A percentile compares a stretch with the other conserved stretches of the same genome.
phyloP scores from a whole-genome alignment of 2,329 filamentous ascomycete genomes.

The Fusarium tuaranense region DNA sequence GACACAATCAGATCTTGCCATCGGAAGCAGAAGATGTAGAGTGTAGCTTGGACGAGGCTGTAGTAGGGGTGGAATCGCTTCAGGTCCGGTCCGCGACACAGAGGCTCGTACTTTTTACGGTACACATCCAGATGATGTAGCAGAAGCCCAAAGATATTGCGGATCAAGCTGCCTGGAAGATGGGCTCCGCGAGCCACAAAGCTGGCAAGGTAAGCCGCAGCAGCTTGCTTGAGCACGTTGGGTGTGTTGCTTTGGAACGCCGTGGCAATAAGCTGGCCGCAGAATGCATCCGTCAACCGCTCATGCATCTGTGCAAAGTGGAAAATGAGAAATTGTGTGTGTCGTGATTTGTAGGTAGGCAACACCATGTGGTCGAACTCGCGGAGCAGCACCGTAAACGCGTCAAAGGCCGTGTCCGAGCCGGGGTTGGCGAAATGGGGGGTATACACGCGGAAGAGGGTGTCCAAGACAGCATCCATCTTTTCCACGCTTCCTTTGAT shows the following conservation, averaged over 20 bases:
- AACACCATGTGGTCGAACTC: slow-evolving; percentile 92
- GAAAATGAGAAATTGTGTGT: slow-evolving; percentile 96
- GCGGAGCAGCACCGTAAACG: slow-evolving; percentile 82
- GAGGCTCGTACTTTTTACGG: slow-evolving; percentile 76
- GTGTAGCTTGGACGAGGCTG: slow-evolving; percentile 84
- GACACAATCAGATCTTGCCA: slow-evolving; percentile 88
- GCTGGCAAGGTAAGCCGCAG: slow-evolving; percentile 91
- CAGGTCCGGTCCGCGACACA: slow-evolving; percentile 86
- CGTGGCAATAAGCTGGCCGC: slow-evolving; percentile 72
- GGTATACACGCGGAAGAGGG: slow-evolving; percentile 86
- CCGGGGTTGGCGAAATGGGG: slow-evolving; percentile 77
- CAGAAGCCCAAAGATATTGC: slow-evolving; percentile 83
- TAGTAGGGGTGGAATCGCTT: slow-evolving; percentile 88
- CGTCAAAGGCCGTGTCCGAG: slow-evolving; percentile 75
- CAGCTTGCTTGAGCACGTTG: slow-evolving; percentile 81
- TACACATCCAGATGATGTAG: slow-evolving; percentile 82
- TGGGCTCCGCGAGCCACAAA: slow-evolving; percentile 92
- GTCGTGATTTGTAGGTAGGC: slow-evolving; percentile 89
- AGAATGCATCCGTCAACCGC: slow-evolving; percentile 83
- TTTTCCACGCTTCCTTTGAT: slow-evolving; percentile 88
- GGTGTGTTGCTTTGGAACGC: slow-evolving; percentile 72
- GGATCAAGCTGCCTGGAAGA: slow-evolving; percentile 80
- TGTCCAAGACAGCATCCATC: slow-evolving; percentile 89
- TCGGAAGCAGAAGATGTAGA: slow-evolving; percentile 98
- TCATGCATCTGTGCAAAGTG: slow-evolving; percentile 90